Percentiles rank a stretch among this genome's conserved stretches.
Evolutionary conservation across 805 yeast genomes (phyloP).

Genomic region (Scheffersomyces amazonensis): DNA sequence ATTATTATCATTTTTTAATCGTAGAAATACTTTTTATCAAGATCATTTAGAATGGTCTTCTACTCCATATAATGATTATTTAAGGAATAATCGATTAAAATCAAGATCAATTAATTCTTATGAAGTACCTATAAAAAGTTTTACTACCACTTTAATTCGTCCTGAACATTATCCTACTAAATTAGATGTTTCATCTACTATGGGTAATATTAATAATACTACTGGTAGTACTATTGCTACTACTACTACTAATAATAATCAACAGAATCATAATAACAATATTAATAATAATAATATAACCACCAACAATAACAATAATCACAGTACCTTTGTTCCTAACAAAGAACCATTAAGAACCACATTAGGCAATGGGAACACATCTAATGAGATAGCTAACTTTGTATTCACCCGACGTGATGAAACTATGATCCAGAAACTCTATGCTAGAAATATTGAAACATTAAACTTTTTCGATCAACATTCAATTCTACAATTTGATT

Average conservation of each 20-base stretch:
- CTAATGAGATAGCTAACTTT: slow-evolving; percentile 2
- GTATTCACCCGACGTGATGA: slow-evolving; percentile 19
- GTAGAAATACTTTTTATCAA: slow-evolving; percentile 15
- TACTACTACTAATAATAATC: too few species aligned
- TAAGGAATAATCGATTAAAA: slow-evolving; percentile 10
- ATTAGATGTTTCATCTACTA: neutral
- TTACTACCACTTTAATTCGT: slow-evolving; percentile 18
- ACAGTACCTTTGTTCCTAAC: too few species aligned
- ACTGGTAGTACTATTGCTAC: neutral
- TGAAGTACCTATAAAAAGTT: slow-evolving; percentile 23
- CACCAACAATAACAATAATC: too few species aligned
- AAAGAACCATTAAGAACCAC: neutral
- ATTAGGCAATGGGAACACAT: slow-evolving; percentile 1
- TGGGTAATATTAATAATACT: neutral
- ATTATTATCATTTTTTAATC: slow-evolving; percentile 19
- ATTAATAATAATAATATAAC: neutral
- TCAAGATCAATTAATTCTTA: slow-evolving; percentile 10
- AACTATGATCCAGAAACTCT: slow-evolving; percentile 15
- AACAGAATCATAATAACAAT: slow-evolving; percentile 5
- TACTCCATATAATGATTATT: slow-evolving; percentile 6
- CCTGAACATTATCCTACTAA: slow-evolving; percentile 23
- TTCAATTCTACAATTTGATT: slow-evolving; percentile 21
- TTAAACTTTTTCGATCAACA: slow-evolving; percentile 18
- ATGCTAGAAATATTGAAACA: slow-evolving; percentile 24
- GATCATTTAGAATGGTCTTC: slow-evolving; percentile 15